phyloP scores from a whole-genome alignment of 2,329 filamentous ascomycete genomes.

The Chaetoscypha palmicola region DNA sequence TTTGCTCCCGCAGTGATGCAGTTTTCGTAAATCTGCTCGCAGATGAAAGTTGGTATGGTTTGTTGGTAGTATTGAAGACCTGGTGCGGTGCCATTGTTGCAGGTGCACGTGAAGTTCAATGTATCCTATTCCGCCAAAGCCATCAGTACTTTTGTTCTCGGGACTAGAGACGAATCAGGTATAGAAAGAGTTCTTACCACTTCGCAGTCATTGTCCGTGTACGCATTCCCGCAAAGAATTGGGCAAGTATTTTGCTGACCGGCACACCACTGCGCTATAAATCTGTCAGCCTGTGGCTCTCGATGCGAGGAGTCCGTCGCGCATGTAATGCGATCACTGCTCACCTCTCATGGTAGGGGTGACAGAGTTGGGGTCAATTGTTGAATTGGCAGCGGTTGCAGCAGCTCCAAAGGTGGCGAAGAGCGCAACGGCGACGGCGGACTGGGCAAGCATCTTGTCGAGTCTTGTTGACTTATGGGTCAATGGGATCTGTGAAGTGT shows the following conservation, averaged over 20 bases:
- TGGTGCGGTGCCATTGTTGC: slow-evolving; percentile 46
- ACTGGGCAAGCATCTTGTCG: slow-evolving; percentile 27
- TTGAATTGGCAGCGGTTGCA: slow-evolving; percentile 20
- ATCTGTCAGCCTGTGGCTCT: slow-evolving; percentile 15
- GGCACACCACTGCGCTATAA: slow-evolving; percentile 47
- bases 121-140: slow-evolving; percentile 27
- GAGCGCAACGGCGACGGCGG: slow-evolving; percentile 24
- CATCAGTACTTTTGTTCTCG: no score
- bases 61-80: slow-evolving; percentile 48
- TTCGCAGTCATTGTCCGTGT: slow-evolving; percentile 47
- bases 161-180: no score
- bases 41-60: slow-evolving; percentile 55
- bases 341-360: slow-evolving; percentile 17
- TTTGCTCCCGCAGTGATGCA: slow-evolving; percentile 41
- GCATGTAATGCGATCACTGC: slow-evolving; percentile 3
- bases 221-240: slow-evolving; percentile 45
- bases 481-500: no score
- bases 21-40: slow-evolving; percentile 43
- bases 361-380: slow-evolving; percentile 22
- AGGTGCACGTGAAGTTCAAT: slow-evolving; percentile 51
- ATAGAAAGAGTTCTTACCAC: no score
- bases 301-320: not conserved
- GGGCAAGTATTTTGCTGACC: slow-evolving; percentile 54
- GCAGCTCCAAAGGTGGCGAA: slow-evolving; percentile 22
- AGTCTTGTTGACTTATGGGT: not conserved